phyloP scores from a whole-genome alignment of 2,329 filamentous ascomycete species.

The Phoma sp. region DNA sequence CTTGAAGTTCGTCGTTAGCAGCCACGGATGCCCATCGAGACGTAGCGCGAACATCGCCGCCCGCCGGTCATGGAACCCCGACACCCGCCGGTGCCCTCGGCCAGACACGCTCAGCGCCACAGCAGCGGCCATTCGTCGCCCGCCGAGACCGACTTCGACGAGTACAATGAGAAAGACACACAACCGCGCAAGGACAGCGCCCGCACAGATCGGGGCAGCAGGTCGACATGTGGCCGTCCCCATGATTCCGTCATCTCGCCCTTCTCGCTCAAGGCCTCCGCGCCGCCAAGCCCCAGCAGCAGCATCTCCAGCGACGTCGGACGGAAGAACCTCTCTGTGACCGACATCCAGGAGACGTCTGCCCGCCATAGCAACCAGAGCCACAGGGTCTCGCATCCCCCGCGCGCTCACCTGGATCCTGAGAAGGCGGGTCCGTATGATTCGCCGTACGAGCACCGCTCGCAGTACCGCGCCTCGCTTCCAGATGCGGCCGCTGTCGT shows the following conservation, averaged over 20 bases:
- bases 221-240: constrained; percentile 30
- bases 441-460: constrained; percentile 29
- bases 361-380: background rate
- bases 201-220: constrained; percentile 31
- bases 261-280: constrained; percentile 43
- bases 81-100: constrained; percentile 39
- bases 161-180: constrained; percentile 37
- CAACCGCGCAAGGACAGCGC: constrained; percentile 23
- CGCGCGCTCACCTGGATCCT: constrained; percentile 41
- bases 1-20: constrained; percentile 23
- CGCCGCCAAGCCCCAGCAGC: constrained; percentile 45
- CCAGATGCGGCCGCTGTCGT: constrained; percentile 32
- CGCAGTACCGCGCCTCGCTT: constrained; percentile 28
- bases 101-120: constrained; percentile 29
- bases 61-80: constrained; percentile 44
- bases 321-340: constrained; percentile 24
- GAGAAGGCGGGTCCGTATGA: constrained; percentile 39
- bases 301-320: constrained; percentile 38
- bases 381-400: constrained; percentile 28
- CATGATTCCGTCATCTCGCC: constrained; percentile 51
- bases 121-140: constrained; percentile 15
- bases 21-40: constrained; percentile 36
- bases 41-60: constrained; percentile 30
- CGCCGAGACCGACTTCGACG: constrained; percentile 21
- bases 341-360: constrained; percentile 23